A percentile compares a stretch with the other conserved stretches of the same genome.
Conservation (phyloP, 768 basidiomycete species). For the Boletus rex-veris region DNA sequence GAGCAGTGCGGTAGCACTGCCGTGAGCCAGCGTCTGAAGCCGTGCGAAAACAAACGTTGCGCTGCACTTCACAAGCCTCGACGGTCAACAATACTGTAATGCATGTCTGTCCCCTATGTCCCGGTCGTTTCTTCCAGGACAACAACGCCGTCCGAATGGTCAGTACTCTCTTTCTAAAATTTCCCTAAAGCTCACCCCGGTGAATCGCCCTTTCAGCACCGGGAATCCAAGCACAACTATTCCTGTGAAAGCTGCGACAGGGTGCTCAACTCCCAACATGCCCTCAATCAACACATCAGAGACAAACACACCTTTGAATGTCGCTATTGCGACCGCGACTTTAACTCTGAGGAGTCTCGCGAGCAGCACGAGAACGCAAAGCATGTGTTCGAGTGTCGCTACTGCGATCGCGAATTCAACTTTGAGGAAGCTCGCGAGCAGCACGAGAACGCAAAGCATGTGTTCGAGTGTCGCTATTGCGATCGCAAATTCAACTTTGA, state of each 20-base stretch:
- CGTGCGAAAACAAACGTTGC: slow-evolving; percentile 10
- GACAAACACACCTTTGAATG: slow-evolving; percentile 19
- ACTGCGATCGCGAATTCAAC: neutral
- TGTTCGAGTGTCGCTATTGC: neutral
- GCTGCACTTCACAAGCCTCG: neutral
- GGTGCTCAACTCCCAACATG: neutral
- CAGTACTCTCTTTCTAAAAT: neutral
- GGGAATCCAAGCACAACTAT: slow-evolving; percentile 6
- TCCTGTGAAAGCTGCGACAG: slow-evolving; percentile 9
- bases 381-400: neutral
- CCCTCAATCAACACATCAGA: slow-evolving; percentile 15
- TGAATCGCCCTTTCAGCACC: slow-evolving; percentile 9
- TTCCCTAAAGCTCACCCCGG: neutral
- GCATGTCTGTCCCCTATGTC: slow-evolving; percentile 17
- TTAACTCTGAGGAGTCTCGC: neutral
- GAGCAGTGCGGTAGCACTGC: no score
- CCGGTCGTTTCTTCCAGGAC: slow-evolving; percentile 16
- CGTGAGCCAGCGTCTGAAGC: neutral
- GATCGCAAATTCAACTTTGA: slow-evolving; percentile 2
- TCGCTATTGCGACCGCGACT: slow-evolving; percentile 3
- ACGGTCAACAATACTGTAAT: slow-evolving; percentile 6
- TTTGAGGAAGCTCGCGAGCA: neutral
- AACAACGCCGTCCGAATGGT: slow-evolving; percentile 11
- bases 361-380: neutral
- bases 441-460: no score